A percentile compares a stretch with the other conserved stretches of the same genome.
phyloP scores from a whole-genome alignment of 164 flowering plant genomes.

The Akebia trifoliata region DNA sequence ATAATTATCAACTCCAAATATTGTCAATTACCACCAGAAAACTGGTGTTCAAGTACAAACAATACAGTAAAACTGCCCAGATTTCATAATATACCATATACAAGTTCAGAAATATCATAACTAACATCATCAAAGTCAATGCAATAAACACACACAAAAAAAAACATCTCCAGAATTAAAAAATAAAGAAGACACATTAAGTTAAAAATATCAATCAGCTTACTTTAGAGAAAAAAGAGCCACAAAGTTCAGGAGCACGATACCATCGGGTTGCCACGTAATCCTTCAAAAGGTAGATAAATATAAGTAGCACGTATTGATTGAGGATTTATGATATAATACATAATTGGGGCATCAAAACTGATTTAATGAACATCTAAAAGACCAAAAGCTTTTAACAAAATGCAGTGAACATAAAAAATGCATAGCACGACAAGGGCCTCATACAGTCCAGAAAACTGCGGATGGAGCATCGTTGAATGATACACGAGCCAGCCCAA shows the following conservation, averaged over 20 bases:
- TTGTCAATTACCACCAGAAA: too few relatives aligned
- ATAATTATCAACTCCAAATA: too few relatives aligned
- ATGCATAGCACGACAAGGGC: conserved; percentile 3
- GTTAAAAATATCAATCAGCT: conserved; percentile 9
- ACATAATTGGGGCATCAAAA: too few relatives aligned
- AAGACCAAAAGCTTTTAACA: neutral
- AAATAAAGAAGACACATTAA: neutral
- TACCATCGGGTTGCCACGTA: conserved; percentile 89
- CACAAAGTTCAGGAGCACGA: conserved; percentile 85
- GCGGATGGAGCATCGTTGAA: conserved; percentile 87
- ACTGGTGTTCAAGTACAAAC: neutral
- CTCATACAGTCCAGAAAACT: conserved; percentile 85
- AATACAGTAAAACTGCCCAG: neutral
- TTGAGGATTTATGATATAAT: neutral
- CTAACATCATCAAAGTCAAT: neutral
- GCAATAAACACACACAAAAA: neutral
- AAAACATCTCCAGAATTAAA: neutral
- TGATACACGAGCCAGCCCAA: conserved; percentile 88
- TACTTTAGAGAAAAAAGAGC: conserved; percentile 78
- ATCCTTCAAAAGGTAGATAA: conserved; percentile 35
- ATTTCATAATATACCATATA: neutral
- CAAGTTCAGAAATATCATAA: neutral
- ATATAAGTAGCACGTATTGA: conserved; percentile 1
- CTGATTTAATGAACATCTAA: neutral
- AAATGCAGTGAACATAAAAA: neutral